phyloP scores from a whole-genome alignment of 2,329 filamentous ascomycete genomes.

The Aureobasidium musti region DNA sequence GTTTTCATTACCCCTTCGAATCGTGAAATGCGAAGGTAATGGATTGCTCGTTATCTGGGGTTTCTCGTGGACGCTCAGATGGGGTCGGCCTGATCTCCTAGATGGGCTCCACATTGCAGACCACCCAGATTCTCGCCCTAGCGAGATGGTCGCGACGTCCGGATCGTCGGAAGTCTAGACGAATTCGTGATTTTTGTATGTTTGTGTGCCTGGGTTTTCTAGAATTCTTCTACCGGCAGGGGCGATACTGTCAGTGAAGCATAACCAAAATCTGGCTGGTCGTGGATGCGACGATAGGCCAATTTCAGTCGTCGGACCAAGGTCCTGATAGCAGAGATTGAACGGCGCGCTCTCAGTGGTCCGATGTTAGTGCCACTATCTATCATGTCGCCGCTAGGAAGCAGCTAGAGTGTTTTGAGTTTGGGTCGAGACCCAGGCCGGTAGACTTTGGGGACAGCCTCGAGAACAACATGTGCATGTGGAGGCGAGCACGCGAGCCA shows the following conservation, averaged over 20 bases:
- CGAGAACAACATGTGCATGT: conserved; percentile 17
- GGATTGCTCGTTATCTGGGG: conserved; percentile 27
- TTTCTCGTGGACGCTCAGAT: conserved; percentile 25
- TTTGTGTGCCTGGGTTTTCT: not conserved
- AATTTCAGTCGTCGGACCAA: conserved; percentile 12
- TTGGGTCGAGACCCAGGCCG: conserved; percentile 20
- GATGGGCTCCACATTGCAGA: not conserved
- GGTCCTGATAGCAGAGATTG: conserved; percentile 17
- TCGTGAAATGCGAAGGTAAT: conserved; percentile 20
- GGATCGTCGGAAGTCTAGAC: not conserved
- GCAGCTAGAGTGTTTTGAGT: conserved; percentile 21
- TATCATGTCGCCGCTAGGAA: conserved; percentile 5
- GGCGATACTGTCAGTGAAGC: conserved; percentile 2
- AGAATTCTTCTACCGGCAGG: conserved; percentile 8
- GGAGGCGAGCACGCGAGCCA: conserved; percentile 12
- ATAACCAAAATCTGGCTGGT: not conserved
- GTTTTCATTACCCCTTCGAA: conserved; percentile 27
- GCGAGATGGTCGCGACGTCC: not conserved
- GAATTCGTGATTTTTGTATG: not conserved
- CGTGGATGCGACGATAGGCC: not conserved
- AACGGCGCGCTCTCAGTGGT: conserved; percentile 17
- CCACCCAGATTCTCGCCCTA: conserved; percentile 1
- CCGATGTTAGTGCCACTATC: conserved; percentile 26
- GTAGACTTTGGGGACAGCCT: conserved; percentile 4
- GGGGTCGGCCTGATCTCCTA: conserved; percentile 20